Evolutionary conservation across 202 grass and related monocot genomes (phyloP).

Genomic region (Setaria italica): DNA sequence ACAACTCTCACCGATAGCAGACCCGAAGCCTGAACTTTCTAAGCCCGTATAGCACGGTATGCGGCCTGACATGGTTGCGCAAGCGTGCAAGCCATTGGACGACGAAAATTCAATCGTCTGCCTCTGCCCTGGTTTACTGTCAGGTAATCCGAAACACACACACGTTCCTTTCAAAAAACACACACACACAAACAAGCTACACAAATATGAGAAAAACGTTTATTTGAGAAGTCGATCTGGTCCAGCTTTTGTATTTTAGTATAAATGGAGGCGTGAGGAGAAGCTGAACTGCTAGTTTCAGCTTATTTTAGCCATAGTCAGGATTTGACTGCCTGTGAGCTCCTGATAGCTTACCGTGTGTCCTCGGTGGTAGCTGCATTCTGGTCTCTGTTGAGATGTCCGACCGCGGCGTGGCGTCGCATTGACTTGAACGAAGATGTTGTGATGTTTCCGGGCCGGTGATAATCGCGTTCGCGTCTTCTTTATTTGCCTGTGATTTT

Average conservation of each 20-base stretch:
- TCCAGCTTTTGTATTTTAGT: too few relatives aligned
- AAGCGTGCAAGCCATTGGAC: neutral
- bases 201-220: too few relatives aligned
- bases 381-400: neutral
- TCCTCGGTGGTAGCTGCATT: neutral
- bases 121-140: too few relatives aligned
- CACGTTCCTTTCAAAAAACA: too few relatives aligned
- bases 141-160: neutral
- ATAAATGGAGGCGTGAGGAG: too few relatives aligned
- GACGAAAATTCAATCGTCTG: neutral
- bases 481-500: neutral
- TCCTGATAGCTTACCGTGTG: neutral
- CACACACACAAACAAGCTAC: too few relatives aligned
- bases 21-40: neutral
- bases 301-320: too few relatives aligned
- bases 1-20: neutral
- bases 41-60: neutral
- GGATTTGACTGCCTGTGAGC: too few relatives aligned
- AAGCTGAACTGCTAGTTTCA: too few relatives aligned
- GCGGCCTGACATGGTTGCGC: neutral
- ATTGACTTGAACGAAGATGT: neutral
- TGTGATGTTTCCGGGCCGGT: constrained; percentile 7
- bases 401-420: neutral
- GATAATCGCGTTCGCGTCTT: neutral
- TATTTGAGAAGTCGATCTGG: too few relatives aligned